These are phyloP conservation scores for Harringtonia lauricola DNA, from an alignment of 2,329 filamentous ascomycete genomes.

Conservation along the genomic window DNA sequence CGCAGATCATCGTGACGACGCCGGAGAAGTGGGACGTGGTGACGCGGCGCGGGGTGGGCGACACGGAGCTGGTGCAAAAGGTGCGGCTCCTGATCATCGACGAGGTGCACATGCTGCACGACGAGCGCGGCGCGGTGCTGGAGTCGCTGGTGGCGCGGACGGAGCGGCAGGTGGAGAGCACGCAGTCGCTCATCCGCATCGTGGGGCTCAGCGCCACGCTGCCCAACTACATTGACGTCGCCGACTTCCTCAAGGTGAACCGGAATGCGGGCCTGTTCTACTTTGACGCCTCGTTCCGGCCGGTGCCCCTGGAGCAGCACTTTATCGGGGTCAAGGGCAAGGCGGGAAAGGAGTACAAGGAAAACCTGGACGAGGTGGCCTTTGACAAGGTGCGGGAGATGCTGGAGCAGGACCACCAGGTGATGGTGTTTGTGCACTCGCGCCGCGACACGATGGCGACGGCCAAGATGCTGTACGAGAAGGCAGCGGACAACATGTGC, in stretches of 20 bases:
- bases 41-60: slow-evolving; percentile 90
- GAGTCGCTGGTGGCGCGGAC: slow-evolving; percentile 94
- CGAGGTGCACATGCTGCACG: slow-evolving; percentile 98
- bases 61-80: slow-evolving; percentile 96
- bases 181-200: slow-evolving; percentile 92
- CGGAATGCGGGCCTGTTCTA: slow-evolving; percentile 88
- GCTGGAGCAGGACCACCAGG: slow-evolving; percentile 82
- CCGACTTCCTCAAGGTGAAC: slow-evolving; percentile 95
- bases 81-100: slow-evolving; percentile 94
- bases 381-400: slow-evolving; percentile 95
- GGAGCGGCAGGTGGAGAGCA: slow-evolving; percentile 93
- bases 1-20: slow-evolving; percentile 96
- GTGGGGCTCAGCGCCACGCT: slow-evolving; percentile 91
- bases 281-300: slow-evolving; percentile 91
- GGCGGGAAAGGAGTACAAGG: slow-evolving; percentile 65
- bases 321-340: slow-evolving; percentile 96
- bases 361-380: slow-evolving; percentile 76
- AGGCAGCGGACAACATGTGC: slow-evolving; percentile 71
- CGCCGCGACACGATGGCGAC: slow-evolving; percentile 87
- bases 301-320: slow-evolving; percentile 92
- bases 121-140: slow-evolving; percentile 89
- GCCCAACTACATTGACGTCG: slow-evolving; percentile 93
- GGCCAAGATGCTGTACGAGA: slow-evolving; percentile 74
- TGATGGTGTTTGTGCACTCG: slow-evolving; percentile 99
- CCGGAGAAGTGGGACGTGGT: slow-evolving; percentile 99